Evolutionary conservation across 1,284 basidiomycete genomes (phyloP), one percentile per base, ranked within the genome.

Genomic region (Cystobasidium slooffiae): DNA sequence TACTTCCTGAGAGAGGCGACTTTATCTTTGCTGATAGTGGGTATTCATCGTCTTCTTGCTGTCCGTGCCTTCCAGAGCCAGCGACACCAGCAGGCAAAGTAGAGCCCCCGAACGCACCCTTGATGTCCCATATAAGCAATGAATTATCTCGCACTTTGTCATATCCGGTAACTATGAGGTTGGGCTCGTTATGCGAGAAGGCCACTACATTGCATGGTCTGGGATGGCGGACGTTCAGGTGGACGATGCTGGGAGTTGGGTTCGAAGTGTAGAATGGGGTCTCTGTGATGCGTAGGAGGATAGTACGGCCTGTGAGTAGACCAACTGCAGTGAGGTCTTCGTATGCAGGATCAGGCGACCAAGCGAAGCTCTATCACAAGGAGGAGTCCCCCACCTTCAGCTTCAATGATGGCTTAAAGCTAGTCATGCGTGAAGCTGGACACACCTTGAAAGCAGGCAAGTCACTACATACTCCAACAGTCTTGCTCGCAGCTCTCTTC

Each of bases 131-230:
- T 2, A 80, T 65, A 31, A 79, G 76, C 3, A 80, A 74, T 0
- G 77, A 78, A 24, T 78, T 78, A 24, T 77, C 78, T n/a, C 79
- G 66, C 8, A 76, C 79, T 55, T 80, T 80, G 20, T 80, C 79
- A 56, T 79, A 75, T 1, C 79, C 79, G 20, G 78, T 75, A 20
- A 77, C 79, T 31, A 80, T 76, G 7, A 78, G 69, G 9, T 74
- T 74, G 8, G 78, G 77, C 24, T 77, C 74, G 16, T 70, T 56
- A 12, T 56, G 56, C 12, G 72, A 75, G 58, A 79, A 79, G n/a
- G 77, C 62, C 20, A 77, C 77, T 49, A 76, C 75, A 44, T 78
- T 79, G 75, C 76, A 76, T 0, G 78, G 78, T 14, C 78, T 74
- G 1, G 78, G 72, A 46, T 79, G 78, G 12, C 78, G 78, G 8